phyloP scores from a whole-genome alignment of 2,329 filamentous ascomycete species.

The Colletotrichum neosansevieriae region DNA sequence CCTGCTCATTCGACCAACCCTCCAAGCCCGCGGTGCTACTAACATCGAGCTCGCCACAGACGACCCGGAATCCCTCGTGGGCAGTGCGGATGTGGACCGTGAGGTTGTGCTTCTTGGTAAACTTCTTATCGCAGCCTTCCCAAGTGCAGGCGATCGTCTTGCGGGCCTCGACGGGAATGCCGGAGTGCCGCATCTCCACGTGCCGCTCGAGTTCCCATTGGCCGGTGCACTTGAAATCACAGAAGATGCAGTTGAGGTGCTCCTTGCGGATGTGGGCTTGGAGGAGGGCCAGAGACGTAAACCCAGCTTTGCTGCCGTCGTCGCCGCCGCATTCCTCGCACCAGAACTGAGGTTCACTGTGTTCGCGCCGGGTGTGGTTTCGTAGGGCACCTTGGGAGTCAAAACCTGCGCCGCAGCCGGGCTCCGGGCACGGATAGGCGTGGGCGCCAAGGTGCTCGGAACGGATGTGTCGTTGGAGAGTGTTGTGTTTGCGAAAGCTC shows the following conservation, averaged over 20 bases:
- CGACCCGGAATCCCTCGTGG: conserved; percentile 81
- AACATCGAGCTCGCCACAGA: conserved; percentile 80
- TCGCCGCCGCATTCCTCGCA: conserved; percentile 77
- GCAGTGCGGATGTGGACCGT: conserved; percentile 82
- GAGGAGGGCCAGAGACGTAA: conserved; percentile 78
- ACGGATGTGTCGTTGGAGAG: conserved; percentile 84
- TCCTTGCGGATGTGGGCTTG: conserved; percentile 78
- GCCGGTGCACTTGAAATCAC: conserved; percentile 75
- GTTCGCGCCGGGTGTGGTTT: conserved; percentile 77
- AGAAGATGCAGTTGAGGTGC: conserved; percentile 83
- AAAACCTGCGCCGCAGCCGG: conserved; percentile 75
- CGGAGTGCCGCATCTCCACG: conserved; percentile 81
- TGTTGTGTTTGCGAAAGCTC: conserved; percentile 89
- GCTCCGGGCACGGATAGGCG: conserved; percentile 76
- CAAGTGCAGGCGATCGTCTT: conserved; percentile 76
- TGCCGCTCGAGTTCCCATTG: conserved; percentile 79
- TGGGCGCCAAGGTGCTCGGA: conserved; percentile 79
- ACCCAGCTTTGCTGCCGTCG: conserved; percentile 65
- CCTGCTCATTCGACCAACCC: conserved; percentile 73
- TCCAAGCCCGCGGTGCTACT: conserved; percentile 67
- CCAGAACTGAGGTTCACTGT: conserved; percentile 78
- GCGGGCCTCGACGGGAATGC: conserved; percentile 69
- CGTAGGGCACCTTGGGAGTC: conserved; percentile 79
- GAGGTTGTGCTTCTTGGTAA: conserved; percentile 87
- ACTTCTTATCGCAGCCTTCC: conserved; percentile 77